Base-by-base conservation (phyloP, 805 yeast genomes). In the Sugiyamaella smithiae region DNA sequence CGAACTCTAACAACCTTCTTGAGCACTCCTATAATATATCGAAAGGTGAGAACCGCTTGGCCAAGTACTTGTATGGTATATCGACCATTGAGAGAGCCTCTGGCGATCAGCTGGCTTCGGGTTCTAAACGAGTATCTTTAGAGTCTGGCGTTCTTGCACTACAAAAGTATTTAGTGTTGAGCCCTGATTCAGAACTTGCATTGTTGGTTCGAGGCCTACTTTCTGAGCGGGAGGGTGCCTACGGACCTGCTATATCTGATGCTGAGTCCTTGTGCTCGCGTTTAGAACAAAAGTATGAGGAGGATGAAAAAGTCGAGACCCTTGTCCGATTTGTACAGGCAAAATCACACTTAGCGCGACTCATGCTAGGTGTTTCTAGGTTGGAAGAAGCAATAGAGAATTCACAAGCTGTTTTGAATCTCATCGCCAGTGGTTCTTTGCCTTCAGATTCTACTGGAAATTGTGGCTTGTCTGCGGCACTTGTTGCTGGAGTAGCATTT, bases 21-120 rank as follows among this genome's bases (percentile, higher is more conserved):
- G 83, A 86, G 1, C 97, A 93, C 66, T 86, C 96, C 0, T 85
- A 77, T 57, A 75, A 81, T 9, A 68, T 91, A 43, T 81, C 97
- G 1, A 83, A 83, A 60, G 96, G 96, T 1, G 71, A 75, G 37
- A 78, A 83, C 37, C 80, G 84, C 20, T 65, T 81, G 33, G 82
- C 93, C 0, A 88, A 85, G 63, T 62, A 88, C 40, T 70, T 88
- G 23, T 87, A 84, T 65, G 95, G 91, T 0, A 78, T 41, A 70
- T 84, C 46, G 65, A 82, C 38, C 62, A 70, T 58, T 72, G 74
- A 53, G 64, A 78, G 43, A 69, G 75, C 50, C 26, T 71, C 74
- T 2, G 20, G 7, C 22, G 12, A 16, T 26, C 14, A 14, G 3
- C 29, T 26, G 5, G 28, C 24, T 2, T 12, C 58, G 19, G 5